Conservation (phyloP, 495 filamentous ascomycete species). For the Pyrenopolyporus hunteri region DNA sequence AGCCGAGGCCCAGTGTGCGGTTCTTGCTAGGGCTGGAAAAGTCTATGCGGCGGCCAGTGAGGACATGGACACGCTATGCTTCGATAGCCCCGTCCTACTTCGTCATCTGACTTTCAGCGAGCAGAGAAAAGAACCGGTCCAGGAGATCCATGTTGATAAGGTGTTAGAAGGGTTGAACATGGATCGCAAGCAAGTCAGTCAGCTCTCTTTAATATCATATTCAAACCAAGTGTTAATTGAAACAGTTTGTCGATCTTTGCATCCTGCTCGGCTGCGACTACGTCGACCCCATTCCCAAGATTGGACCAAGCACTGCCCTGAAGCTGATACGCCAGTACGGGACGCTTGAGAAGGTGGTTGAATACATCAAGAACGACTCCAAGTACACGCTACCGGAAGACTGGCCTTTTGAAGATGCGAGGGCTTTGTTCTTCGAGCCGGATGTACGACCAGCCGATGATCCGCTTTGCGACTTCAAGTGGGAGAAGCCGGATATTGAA, state of each 20-base stretch:
- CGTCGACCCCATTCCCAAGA: slow-evolving; percentile 90
- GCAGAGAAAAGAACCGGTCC: slow-evolving; percentile 95
- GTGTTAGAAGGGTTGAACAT: slow-evolving; percentile 84
- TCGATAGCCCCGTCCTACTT: slow-evolving; percentile 87
- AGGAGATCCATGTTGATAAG: slow-evolving; percentile 86
- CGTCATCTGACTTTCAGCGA: slow-evolving; percentile 96
- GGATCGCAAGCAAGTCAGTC: slow-evolving; percentile 76
- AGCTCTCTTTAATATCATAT: neutral
- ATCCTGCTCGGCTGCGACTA: slow-evolving; percentile 99
- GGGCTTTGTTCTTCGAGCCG: slow-evolving; percentile 86
- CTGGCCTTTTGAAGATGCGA: slow-evolving; percentile 93
- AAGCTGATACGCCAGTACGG: slow-evolving; percentile 92
- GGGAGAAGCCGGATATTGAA: slow-evolving; percentile 90
- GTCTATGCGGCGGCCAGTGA: slow-evolving; percentile 96
- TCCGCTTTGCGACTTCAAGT: slow-evolving; percentile 93
- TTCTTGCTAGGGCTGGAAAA: slow-evolving; percentile 87
- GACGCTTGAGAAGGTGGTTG: slow-evolving; percentile 83
- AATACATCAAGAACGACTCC: slow-evolving; percentile 73
- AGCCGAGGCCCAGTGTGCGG: slow-evolving; percentile 95
- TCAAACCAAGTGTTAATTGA: neutral
- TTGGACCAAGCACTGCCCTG: slow-evolving; percentile 88
- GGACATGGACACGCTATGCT: slow-evolving; percentile 99
- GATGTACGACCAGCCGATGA: slow-evolving; percentile 87
- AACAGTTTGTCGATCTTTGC: slow-evolving; percentile 93
- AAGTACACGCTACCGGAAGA: slow-evolving; percentile 85